Evolutionary conservation across 768 basidiomycete species (phyloP).

Genomic region (Auriscalpium vulgare): DNA sequence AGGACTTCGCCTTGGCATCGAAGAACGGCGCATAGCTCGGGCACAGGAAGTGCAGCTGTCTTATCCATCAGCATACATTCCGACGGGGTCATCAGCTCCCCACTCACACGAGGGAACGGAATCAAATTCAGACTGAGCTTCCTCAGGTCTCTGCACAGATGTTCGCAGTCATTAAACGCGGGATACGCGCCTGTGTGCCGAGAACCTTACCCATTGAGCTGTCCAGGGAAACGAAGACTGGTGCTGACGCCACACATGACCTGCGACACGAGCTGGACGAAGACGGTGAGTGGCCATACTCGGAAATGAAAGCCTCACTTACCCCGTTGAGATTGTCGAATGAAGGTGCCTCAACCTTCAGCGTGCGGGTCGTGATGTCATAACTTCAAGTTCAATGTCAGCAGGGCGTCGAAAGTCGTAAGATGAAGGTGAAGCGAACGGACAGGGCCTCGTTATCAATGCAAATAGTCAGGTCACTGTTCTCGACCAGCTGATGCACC

Average conservation of each 20-base stretch:
- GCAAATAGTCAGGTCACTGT: constrained; percentile 75
- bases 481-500: constrained; percentile 83
- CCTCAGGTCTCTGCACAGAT: constrained; percentile 58
- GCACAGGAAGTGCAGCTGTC: constrained; percentile 90
- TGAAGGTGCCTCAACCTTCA: constrained; percentile 55
- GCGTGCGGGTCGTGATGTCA: constrained; percentile 56
- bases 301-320: constrained; percentile 13
- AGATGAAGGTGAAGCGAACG: constrained; percentile 18
- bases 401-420: neutral
- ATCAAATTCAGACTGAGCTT: constrained; percentile 92
- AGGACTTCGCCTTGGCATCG: constrained; percentile 54
- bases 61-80: neutral
- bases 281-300: neutral
- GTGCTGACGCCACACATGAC: constrained; percentile 96
- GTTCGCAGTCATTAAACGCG: neutral
- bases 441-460: constrained; percentile 86
- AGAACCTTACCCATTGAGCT: constrained; percentile 67
- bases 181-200: too few species aligned
- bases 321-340: constrained; percentile 68
- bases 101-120: constrained; percentile 85
- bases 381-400: constrained; percentile 38
- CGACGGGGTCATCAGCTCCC: neutral
- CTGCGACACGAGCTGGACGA: constrained; percentile 58
- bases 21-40: constrained; percentile 91
- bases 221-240: constrained; percentile 88